Base-by-base conservation (phyloP, 2,329 filamentous ascomycete genomes). In the Fusarium globosum region DNA sequence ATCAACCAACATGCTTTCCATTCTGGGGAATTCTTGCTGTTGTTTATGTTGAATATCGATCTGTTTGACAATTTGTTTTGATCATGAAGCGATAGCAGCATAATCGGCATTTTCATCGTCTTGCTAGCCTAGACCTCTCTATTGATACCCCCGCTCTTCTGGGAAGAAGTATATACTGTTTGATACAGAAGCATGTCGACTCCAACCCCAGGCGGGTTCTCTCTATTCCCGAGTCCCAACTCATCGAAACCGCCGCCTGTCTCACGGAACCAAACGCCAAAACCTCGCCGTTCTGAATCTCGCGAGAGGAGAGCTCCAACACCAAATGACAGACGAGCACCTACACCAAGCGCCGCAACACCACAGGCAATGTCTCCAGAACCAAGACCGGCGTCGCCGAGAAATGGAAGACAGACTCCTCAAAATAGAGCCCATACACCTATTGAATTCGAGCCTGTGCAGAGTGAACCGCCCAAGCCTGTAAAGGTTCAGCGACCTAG, bases 201-300 rank as follows among this genome's bases (percentile, higher is more conserved):
- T n/a, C 78, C 80, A 62, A 82, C 81, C 63, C 79, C 83, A 28
- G 86, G 85, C 78, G 85, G 86, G 67, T 89, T 90, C 80, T 90
- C 88, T 68, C 85, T 90, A 68, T 90, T 90, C 76, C 88, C 88
- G 35, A 89, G 83, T 72, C 84, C 87, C 28, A 86, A 80, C 73
- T 62, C 78, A 36, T 80, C 81, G n/a, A 81, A 76, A 36, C 77
- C 80, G 12, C 79, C 74, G 52, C 75, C 77, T 26, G 63, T 72
- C 5, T 71, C 73, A 23, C 76, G 86, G 71, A 86, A 82, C 68
- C 84, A 85, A 55, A 82, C 82, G 4, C 80, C 84, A n/a, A 80
- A 81, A 60, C 75, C 80, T 56, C 81, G 82, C 41, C 81, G 81
- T 23, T 83, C 82, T 21, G 81, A 80, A 61, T 83, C 82, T 16